Evolutionary conservation across 352 stramenopile species (phyloP).

Genomic region (Pythium biforme): DNA sequence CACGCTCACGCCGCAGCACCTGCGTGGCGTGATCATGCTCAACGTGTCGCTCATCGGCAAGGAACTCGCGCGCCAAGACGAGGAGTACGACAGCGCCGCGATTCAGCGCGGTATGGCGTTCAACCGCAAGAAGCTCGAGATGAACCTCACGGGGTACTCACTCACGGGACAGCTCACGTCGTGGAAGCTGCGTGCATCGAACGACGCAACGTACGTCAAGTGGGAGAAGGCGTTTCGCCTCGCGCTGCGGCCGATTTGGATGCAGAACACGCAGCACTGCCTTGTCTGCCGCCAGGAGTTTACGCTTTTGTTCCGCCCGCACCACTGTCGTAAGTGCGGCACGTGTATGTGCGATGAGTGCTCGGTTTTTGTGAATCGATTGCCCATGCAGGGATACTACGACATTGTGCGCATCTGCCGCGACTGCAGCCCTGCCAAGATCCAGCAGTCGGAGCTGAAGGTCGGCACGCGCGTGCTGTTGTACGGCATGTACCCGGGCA

Average conservation of each 20-base stretch:
- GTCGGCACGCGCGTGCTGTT: slow-evolving; percentile 71
- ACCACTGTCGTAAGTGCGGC: slow-evolving; percentile 82
- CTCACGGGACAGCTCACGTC: slow-evolving; percentile 73
- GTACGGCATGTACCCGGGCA: slow-evolving; percentile 65
- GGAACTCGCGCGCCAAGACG: slow-evolving; percentile 59
- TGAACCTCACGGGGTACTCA: slow-evolving; percentile 80
- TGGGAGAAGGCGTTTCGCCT: slow-evolving; percentile 82
- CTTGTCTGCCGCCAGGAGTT: slow-evolving; percentile 79
- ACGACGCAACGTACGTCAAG: slow-evolving; percentile 70
- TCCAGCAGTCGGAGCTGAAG: slow-evolving; percentile 65
- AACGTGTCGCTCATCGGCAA: slow-evolving; percentile 73
- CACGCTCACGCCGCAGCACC: slow-evolving; percentile 71
- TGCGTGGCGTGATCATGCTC: slow-evolving; percentile 85
- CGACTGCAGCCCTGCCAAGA: slow-evolving; percentile 74
- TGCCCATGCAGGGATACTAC: slow-evolving; percentile 85
- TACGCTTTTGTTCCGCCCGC: slow-evolving; percentile 69
- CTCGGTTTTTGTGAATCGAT: slow-evolving; percentile 66
- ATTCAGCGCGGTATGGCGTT: slow-evolving; percentile 74
- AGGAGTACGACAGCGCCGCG: slow-evolving; percentile 67
- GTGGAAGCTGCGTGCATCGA: slow-evolving; percentile 75
- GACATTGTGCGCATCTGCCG: slow-evolving; percentile 80
- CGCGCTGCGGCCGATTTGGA: slow-evolving; percentile 74
- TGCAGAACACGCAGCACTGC: slow-evolving; percentile 70
- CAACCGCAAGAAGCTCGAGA: slow-evolving; percentile 79
- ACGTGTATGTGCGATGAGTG: slow-evolving; percentile 87